Evolutionary conservation across 164 flowering plant species (phyloP), one percentile per base, ranked within the genome.

Genomic region (Chimonanthus salicifolius): DNA sequence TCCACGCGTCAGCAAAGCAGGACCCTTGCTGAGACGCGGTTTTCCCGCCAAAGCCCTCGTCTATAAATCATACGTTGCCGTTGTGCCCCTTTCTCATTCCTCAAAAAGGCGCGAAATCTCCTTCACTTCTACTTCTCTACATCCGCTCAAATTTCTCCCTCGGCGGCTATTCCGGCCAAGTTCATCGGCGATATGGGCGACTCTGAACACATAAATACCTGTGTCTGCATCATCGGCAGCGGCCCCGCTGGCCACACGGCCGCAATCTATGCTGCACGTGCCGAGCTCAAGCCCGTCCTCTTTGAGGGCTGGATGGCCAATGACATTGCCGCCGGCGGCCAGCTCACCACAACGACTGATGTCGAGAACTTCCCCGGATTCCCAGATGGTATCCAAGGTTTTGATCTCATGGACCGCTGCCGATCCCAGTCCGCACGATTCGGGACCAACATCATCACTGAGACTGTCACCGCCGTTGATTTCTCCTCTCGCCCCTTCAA

Each of bases 191-290:
- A 20, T 20, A 84, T 81, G 87, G 87, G 80, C 62, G 86, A 78
- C 0, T 77, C 74, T 20, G 47, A 82, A 16, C 69, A 82, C 51
- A 86, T 85, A 43, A 82, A 79, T 46, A 88, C 97, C 47, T 85
- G 87, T 58, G 76, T 95, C 69, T 95, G 99, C 85, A 92, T 96
- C 79, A 87, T 95, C 78, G 99, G 99, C 5, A 88, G 94, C 69
- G 98, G 99, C 67, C 99, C 98, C 5, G 97, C 98, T 0, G 99
- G 89, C 47, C 97, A 96, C 84, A 96, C 99, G 1, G 98, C 98
- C 2, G 98, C 99, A 49, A 90, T 96, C 75, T 93, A 96, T 80
- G 87, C 97, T 18, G 85, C 98, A 7, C 88, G 99, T 0, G 99
- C 99, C 2, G 91, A 92, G 81, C 92, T 96, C 75, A 85, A 85